Conservation (phyloP, 2,329 filamentous ascomycete species). For the Trichoderma atroviride region DNA sequence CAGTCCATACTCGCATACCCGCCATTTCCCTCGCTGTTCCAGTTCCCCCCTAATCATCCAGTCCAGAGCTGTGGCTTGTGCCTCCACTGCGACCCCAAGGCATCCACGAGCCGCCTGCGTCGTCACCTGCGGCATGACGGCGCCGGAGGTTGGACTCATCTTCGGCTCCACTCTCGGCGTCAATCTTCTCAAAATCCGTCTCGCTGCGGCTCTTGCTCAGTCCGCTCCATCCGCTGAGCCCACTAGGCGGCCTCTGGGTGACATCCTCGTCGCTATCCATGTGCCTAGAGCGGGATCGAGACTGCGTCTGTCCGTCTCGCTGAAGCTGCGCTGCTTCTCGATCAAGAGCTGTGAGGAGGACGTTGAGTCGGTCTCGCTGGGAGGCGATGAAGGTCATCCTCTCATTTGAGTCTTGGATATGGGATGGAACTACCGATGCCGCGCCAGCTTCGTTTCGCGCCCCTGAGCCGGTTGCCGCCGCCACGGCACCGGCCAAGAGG, state of each 20-base stretch:
- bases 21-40: conserved; percentile 31
- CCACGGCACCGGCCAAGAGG: conserved; percentile 74
- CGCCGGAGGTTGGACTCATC: conserved; percentile 48
- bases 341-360: conserved; percentile 77
- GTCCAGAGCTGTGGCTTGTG: conserved; percentile 43
- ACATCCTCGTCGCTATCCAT: conserved; percentile 39
- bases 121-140: conserved; percentile 35
- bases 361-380: conserved; percentile 75
- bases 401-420: conserved; percentile 63
- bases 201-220: conserved; percentile 84
- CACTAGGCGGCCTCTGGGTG: conserved; percentile 49
- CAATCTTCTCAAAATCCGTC: conserved; percentile 86
- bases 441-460: conserved; percentile 35
- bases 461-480: conserved; percentile 56
- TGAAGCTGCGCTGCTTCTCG: conserved; percentile 70
- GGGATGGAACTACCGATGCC: conserved; percentile 64
- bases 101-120: conserved; percentile 46
- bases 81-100: conserved; percentile 50
- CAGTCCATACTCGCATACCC: conserved; percentile 37
- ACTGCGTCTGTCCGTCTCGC: conserved; percentile 36
- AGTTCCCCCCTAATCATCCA: conserved; percentile 46
- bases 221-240: conserved; percentile 54
- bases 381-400: conserved; percentile 76
- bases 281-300: conserved; percentile 31
- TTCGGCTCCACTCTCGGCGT: conserved; percentile 69